Percentiles rank a stretch among this genome's conserved stretches.
phyloP scores from a whole-genome alignment of 2,329 filamentous ascomycete species.

The Xylaria arbuscula region DNA sequence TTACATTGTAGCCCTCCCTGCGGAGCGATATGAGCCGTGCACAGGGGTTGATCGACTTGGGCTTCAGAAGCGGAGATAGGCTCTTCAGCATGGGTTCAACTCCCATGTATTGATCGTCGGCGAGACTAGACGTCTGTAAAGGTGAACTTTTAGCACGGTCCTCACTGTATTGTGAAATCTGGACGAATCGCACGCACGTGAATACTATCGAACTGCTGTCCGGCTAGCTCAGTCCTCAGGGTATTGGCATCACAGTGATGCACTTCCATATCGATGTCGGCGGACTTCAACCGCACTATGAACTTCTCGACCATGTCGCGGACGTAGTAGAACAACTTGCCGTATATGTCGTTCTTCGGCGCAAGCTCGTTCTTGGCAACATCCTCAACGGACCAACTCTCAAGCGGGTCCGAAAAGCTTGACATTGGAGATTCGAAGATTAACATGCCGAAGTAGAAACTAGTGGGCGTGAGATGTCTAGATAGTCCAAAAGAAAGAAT shows the following conservation, averaged over 20 bases:
- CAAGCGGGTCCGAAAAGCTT: background rate
- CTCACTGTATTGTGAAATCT: background rate
- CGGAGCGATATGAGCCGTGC: background rate
- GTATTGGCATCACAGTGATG: background rate
- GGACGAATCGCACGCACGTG: background rate
- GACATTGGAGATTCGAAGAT: background rate
- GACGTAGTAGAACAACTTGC: background rate
- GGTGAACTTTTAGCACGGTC: background rate
- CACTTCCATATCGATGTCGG: background rate
- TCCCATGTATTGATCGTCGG: background rate
- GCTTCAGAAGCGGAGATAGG: background rate
- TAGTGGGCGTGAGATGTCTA: background rate
- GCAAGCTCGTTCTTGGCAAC: background rate
- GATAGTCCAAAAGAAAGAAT: background rate
- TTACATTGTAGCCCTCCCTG: background rate
- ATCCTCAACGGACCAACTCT: background rate
- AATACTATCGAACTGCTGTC: background rate
- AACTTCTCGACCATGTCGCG: background rate
- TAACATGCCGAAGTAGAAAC: background rate
- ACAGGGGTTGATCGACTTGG: background rate
- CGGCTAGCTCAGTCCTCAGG: background rate
- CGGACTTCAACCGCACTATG: background rate
- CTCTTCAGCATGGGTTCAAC: background rate
- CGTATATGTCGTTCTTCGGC: background rate
- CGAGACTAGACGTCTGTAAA: background rate